Conservation (phyloP, 768 basidiomycete species). For the Dacryopinax primogenitus region DNA sequence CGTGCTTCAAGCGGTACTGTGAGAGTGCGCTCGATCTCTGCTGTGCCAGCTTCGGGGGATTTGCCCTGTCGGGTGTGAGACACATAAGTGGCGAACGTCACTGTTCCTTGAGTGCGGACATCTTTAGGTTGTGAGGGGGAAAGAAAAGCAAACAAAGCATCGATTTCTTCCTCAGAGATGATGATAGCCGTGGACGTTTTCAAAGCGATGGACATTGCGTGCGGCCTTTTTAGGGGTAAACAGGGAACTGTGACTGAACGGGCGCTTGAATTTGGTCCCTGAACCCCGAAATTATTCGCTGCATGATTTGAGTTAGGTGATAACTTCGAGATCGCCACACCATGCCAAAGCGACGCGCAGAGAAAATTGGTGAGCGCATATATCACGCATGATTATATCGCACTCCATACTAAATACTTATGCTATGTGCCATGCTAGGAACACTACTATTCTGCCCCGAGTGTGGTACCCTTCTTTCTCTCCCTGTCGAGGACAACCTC, state of each 20-base stretch:
- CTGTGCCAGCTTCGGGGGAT: conserved; percentile 34
- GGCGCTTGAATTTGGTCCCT: not conserved
- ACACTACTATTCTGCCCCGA: conserved; percentile 88
- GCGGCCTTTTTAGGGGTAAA: not conserved
- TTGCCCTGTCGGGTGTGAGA: conserved; percentile 33
- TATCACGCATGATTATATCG: too few relatives aligned
- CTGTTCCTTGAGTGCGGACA: conserved; percentile 53
- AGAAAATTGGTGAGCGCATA: not conserved
- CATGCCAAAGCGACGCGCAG: not conserved
- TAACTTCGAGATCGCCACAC: too few relatives aligned
- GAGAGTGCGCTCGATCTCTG: conserved; percentile 40
- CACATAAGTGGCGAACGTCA: conserved; percentile 57
- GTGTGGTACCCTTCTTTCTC: conserved; percentile 77
- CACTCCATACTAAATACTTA: not conserved
- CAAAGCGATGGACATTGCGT: not conserved
- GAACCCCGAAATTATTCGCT: too few relatives aligned
- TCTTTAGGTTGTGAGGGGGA: conserved; percentile 34
- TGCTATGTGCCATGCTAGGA: conserved; percentile 36
- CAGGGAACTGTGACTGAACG: not conserved
- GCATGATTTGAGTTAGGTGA: too few relatives aligned
- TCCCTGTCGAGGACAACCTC: conserved; percentile 67
- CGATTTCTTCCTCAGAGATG: not conserved
- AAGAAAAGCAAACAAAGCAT: conserved; percentile 25
- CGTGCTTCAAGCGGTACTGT: conserved; percentile 37
- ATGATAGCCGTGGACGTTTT: not conserved